These are phyloP conservation scores for Trifolium pratense DNA, from an alignment of 306 rosid species.

Conservation along the genomic window DNA sequence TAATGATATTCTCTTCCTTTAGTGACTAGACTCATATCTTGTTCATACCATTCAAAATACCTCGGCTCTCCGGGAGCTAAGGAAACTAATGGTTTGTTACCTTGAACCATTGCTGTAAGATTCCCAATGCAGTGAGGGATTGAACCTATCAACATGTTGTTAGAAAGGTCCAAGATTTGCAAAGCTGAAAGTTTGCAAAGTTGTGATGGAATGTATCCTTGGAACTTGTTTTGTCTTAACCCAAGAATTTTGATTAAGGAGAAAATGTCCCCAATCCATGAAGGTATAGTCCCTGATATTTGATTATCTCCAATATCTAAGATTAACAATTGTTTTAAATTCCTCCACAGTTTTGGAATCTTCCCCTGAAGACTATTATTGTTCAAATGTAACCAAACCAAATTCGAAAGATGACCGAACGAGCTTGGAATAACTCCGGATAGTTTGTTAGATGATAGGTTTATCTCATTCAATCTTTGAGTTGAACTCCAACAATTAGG, in stretches of 20 bases:
- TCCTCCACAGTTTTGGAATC: conserved; percentile 5
- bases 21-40: not conserved
- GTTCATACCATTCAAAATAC: conserved; percentile 1
- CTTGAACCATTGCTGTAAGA: conserved; percentile 17
- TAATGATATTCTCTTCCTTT: conserved; percentile 33
- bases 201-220: conserved; percentile 3
- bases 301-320: conserved; percentile 39
- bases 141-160: not conserved
- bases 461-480: not conserved
- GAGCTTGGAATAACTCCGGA: conserved; percentile 33
- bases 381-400: not conserved
- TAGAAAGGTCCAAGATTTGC: conserved; percentile 6
- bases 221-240: not conserved
- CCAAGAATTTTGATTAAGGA: not conserved
- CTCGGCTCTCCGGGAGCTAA: not conserved
- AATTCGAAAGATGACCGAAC: not conserved
- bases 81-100: not conserved
- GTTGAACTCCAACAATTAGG: conserved; percentile 31
- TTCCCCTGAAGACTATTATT: conserved; percentile 38
- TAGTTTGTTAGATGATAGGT: conserved; percentile 13
- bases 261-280: not conserved
- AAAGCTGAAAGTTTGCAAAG: conserved; percentile 2
- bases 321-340: not conserved
- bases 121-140: conserved; percentile 38
- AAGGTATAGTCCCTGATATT: not conserved